Conservation (phyloP, 805 yeast species). For the Danielia reshetovae region DNA sequence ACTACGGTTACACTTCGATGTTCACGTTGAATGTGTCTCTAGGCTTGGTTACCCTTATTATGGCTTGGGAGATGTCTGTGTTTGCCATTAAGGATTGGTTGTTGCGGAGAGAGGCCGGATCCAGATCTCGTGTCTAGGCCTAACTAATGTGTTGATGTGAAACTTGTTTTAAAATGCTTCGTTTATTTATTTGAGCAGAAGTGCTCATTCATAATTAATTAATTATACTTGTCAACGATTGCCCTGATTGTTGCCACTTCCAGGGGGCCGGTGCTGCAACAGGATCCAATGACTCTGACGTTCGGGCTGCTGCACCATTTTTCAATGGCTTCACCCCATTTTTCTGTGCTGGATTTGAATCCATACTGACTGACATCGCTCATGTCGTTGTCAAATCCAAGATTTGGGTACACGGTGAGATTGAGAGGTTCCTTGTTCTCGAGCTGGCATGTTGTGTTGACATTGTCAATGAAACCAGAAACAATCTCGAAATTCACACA, state of each 20-base stretch:
- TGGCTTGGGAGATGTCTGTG: constrained; percentile 84
- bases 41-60: constrained; percentile 70
- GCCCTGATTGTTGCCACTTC: constrained; percentile 20
- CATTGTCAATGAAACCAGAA: constrained; percentile 32
- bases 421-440: constrained; percentile 24
- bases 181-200: too few species aligned
- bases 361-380: constrained; percentile 27
- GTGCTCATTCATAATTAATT: background rate
- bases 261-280: constrained; percentile 65
- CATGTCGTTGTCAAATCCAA: constrained; percentile 64
- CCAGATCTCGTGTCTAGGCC: too few species aligned
- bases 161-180: too few species aligned
- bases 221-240: background rate
- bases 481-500: constrained; percentile 53
- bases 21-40: constrained; percentile 84
- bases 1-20: constrained; percentile 81
- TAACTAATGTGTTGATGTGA: too few species aligned
- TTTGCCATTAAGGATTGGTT: constrained; percentile 53
- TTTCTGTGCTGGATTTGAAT: constrained; percentile 14
- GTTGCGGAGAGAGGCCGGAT: constrained; percentile 1
- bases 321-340: constrained; percentile 37
- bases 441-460: constrained; percentile 18
- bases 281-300: constrained; percentile 61
- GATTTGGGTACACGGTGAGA: constrained; percentile 66
- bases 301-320: constrained; percentile 40